Base-by-base conservation (phyloP, 371 early-diverging fungal species). In the Mortierella sp. region DNA sequence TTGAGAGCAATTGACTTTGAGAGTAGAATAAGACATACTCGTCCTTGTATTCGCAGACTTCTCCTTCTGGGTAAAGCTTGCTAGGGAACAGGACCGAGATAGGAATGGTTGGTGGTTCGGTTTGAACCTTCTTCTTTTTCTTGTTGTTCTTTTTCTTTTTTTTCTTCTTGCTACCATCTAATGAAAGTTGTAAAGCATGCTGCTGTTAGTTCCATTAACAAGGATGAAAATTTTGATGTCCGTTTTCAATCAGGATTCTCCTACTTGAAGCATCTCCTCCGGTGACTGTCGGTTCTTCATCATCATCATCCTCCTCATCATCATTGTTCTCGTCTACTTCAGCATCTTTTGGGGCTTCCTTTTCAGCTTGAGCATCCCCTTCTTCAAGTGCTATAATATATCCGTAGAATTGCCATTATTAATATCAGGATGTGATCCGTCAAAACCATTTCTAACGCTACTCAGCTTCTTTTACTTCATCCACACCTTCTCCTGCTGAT, bases 71-170 rank as follows among this genome's bases (percentile, higher is more conserved):
- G 72, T 91, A 96, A 26, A 86, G 83, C 57, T 87, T 85, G 75
- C 82, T 85, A 29, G 89, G 84, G 76, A 88, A 96, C 17, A 95
- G 80, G 65, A 89, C 86, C 2, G 92, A 87, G n/a, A 96, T 87
- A 17, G 94, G 94, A 35, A 89, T 87, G 40, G 93, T 89, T 7
- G 94, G 93, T 43, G 93, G 93, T 43, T 91, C 91, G 0, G 94
- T 91, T 68, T 93, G 93, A 15, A 56, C 29, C 10, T 83, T 83
- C 2, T 76, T 79, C 58, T 82, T 85, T 84, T 91, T 91, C 82
- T 89, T 90, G 86, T 89, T 92, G 73, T 86, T 90, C 69, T 86
- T 88, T 66, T 90, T 90, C 75, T 91, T 91, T 85, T 92, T 90
- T 64, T 88, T 90, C 75, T 87, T 89, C 72, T 89, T 85, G 4